These are phyloP conservation scores for Endotrypanum monterogeii DNA, from an alignment of 208 protist species.

Conservation along the genomic window DNA sequence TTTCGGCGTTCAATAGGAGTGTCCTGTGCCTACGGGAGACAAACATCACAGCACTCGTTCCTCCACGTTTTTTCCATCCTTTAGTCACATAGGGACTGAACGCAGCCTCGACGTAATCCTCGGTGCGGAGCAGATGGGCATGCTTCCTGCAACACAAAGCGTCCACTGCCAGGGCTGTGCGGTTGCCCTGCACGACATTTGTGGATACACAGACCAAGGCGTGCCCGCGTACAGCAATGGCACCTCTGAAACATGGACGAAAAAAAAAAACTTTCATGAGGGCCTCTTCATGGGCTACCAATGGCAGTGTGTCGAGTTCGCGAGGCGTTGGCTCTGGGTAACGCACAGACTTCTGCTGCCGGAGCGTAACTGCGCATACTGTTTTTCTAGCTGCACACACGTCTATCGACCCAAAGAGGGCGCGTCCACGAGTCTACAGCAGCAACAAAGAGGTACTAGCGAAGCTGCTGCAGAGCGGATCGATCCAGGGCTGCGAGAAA, in stretches of 20 bases:
- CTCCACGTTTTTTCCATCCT: not conserved
- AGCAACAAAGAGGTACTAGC: not conserved
- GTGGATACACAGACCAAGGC: slow-evolving; percentile 55
- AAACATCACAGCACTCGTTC: not conserved
- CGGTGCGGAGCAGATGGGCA: not conserved
- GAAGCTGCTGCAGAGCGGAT: slow-evolving; percentile 4
- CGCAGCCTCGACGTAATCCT: not conserved
- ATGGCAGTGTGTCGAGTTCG: slow-evolving; percentile 91
- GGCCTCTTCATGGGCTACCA: slow-evolving; percentile 80
- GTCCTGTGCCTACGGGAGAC: not conserved
- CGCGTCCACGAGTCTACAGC: not conserved
- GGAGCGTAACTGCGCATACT: slow-evolving; percentile 47
- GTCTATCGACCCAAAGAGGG: slow-evolving; percentile 32
- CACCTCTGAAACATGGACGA: slow-evolving; percentile 44
- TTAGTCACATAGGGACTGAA: not conserved
- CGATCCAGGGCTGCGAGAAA: slow-evolving; percentile 13
- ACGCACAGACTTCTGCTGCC: slow-evolving; percentile 67
- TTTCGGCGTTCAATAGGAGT: not conserved
- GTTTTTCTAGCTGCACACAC: slow-evolving; percentile 33
- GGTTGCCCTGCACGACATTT: slow-evolving; percentile 42
- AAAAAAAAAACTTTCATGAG: slow-evolving; percentile 44
- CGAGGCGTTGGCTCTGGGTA: slow-evolving; percentile 72
- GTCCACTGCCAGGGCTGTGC: not conserved
- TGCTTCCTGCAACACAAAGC: not conserved
- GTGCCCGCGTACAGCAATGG: slow-evolving; percentile 81